phyloP scores from a whole-genome alignment of 2,329 filamentous ascomycete species.

The Neoscytalidium dimidiatum region DNA sequence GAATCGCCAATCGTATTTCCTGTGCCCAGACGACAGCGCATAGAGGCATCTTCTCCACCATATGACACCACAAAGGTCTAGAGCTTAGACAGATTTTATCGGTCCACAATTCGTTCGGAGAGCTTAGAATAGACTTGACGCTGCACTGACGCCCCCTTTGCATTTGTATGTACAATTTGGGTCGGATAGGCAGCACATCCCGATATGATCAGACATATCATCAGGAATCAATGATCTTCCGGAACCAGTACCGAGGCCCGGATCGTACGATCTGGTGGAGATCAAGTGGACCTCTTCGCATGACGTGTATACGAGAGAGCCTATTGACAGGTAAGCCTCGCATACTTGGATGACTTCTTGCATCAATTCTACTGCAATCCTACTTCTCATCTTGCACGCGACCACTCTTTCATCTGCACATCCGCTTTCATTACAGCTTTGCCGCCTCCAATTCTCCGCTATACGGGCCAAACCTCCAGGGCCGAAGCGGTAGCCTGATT shows the following conservation, averaged over 20 bases:
- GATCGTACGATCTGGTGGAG: constrained; percentile 6
- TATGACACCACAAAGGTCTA: constrained; percentile 4
- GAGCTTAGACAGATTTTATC: constrained; percentile 2
- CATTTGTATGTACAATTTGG: not conserved
- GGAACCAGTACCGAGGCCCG: not conserved
- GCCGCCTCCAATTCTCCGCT: too few relatives aligned
- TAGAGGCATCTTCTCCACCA: not conserved
- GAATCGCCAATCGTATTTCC: not conserved
- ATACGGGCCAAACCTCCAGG: too few relatives aligned
- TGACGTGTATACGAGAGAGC: constrained; percentile 6
- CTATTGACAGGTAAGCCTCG: not conserved
- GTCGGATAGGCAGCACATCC: not conserved
- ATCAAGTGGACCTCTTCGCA: constrained; percentile 2
- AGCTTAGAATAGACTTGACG: not conserved
- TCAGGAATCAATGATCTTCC: constrained; percentile 6
- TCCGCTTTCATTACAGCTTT: not conserved
- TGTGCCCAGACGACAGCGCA: constrained; percentile 3
- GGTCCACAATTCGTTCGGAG: not conserved
- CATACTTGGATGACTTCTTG: not conserved
- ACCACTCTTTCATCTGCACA: not conserved
- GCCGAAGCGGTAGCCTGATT: too few relatives aligned
- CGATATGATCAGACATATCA: not conserved
- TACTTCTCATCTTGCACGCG: not conserved
- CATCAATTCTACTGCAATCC: not conserved
- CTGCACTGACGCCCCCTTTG: not conserved